Conservation (phyloP, 2,329 filamentous ascomycete species). For the Malbranchea zuffiana region DNA sequence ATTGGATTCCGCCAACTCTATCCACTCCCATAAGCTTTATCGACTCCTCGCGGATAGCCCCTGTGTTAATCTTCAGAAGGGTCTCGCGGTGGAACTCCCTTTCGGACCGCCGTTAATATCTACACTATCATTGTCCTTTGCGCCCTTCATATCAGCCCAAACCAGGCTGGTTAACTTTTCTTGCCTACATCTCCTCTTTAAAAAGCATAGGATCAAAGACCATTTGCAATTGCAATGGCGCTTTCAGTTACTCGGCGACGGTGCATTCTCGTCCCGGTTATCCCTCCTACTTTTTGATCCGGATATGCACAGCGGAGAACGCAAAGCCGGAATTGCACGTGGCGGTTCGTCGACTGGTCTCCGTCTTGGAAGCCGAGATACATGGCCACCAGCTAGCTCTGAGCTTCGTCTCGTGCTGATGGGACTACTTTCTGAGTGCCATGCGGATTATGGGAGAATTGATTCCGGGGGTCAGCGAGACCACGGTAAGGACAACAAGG, state of each 20-base stretch:
- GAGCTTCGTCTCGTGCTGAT: conserved; percentile 83
- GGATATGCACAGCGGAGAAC: conserved; percentile 67
- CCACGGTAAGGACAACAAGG: conserved; percentile 17
- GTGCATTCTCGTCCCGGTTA: conserved; percentile 68
- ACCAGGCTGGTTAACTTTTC: conserved; percentile 65
- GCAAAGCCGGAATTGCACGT: conserved; percentile 56
- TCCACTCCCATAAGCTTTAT: conserved; percentile 24
- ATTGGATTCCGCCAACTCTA: conserved; percentile 17
- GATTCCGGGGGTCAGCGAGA: conserved; percentile 11
- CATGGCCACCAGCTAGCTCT: conserved; percentile 88
- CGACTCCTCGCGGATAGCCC: conserved; percentile 21
- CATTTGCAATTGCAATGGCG: conserved; percentile 66
- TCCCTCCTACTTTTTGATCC: conserved; percentile 77
- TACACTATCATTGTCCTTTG: conserved; percentile 60
- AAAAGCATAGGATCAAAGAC: conserved; percentile 55
- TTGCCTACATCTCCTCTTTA: conserved; percentile 66
- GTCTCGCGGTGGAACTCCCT: conserved; percentile 11
- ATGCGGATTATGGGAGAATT: conserved; percentile 30
- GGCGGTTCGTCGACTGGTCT: conserved; percentile 68
- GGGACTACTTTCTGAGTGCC: conserved; percentile 70
- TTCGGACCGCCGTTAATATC: conserved; percentile 36
- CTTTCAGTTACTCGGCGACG: conserved; percentile 77
- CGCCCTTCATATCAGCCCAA: conserved; percentile 62
- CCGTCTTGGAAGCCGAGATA: conserved; percentile 66
- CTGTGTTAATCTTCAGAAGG: conserved; percentile 14